Evolutionary conservation across 805 yeast species (phyloP), one percentile per base, ranked within the genome.

Genomic region (Candida tibetensis): DNA sequence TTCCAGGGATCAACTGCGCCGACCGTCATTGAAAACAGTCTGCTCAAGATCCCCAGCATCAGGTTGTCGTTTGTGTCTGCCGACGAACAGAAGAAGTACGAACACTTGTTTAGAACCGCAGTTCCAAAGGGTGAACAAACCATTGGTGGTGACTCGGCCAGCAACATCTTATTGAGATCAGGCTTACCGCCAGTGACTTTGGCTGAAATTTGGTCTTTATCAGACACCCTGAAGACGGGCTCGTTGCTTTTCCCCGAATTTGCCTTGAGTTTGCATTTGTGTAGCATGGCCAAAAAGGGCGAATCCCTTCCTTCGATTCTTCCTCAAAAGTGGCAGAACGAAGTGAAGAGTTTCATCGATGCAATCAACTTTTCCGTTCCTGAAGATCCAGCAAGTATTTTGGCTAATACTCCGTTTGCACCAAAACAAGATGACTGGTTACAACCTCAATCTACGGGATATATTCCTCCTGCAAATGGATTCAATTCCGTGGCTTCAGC

Each of bases 201-300:
- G 49, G 91, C 91, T 2, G 87, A 79, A 50, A 84, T 91, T 44
- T 91, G 98, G 98, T 81, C 84, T 17, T 68, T 91, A 41, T 77
- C 95, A n/a, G 98, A 91, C 55, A 82, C 95, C 2, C 85, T 81
- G 50, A 83, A 79, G 52, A 81, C 93, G 5, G 98, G 98, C 2
- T 74, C 79, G 39, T 74, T 91, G 44, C 64, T 91, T 50, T 91
- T 90, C 57, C 98, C 98, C 2, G 97, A 91, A 60, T 91, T 91
- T 70, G 95, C 95, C 12, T 70, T 91, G 47, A 89, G 96, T 13
- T 79, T 91, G 71, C 91, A 89, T 60, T 71, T 91, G 49, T 89
- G 95, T 57, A 84, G 85, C 49, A 63, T 79, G 53, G 84, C 83
- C 0, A 71, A 86, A 49, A 79, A 77, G 50, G 95, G 96, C 26